Base-by-base conservation (phyloP, 768 basidiomycete genomes). In the Tephrocybe sp. region DNA sequence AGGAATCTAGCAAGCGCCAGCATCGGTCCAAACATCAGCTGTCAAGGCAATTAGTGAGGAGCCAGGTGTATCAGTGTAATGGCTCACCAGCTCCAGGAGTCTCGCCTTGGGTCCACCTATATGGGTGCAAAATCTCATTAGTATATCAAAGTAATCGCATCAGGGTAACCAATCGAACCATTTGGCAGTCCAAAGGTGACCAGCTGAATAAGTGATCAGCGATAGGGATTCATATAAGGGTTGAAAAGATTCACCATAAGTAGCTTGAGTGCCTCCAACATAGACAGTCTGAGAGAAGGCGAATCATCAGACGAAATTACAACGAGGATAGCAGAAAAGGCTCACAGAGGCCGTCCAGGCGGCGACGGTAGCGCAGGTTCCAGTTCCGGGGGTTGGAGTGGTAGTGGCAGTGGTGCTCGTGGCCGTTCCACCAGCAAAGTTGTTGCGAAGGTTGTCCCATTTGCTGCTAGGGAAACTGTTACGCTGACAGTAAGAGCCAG, bases 361-460 rank as follows among this genome's bases (percentile, higher is more conserved):
- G 3, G 73, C 58, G 8, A 77, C 68, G 2, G 73, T 70, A 13
- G 66, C 61, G 52, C 80, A 79, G 9, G 51, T 30, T 18, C 73
- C 73, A 42, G 55, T 43, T 11, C 60, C 60, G 6, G 68, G 50
- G 10, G 70, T 63, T 11, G 37, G 37, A 23, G 64, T 55, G 15
- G 60, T 57, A 7, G 68, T 47, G 2, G 67, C 19, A 59, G 50
- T 11, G 57, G 61, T 52, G 21, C 66, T 61, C 0, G 64, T 54
- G 4, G 61, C 50, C 9, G 62, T 53, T 13, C 60, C 56, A 10
- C 55, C 52, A 42, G 53, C 77, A 77, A 88, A 84, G 65, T 84
- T 84, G 62, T 67, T 77, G 21, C 75, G 74, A 56, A 88, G 76
- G 63, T 88, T 88, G 63, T 82, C 80, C 78, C 80, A 89, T 57